These are phyloP conservation scores for Apiospora koreana DNA, from an alignment of 2,329 filamentous ascomycete species.

Conservation along the genomic window DNA sequence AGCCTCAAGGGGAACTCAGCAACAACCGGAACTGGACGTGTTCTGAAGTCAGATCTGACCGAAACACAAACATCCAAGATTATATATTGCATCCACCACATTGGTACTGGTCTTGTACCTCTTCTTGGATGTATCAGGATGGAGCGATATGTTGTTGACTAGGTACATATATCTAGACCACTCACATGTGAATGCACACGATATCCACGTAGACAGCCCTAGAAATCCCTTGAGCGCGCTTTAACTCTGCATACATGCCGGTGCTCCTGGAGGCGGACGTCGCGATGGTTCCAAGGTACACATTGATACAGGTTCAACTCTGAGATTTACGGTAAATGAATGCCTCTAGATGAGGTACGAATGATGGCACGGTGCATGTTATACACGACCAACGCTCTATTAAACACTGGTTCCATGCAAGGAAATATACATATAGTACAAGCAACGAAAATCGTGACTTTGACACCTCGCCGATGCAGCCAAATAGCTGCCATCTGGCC, in stretches of 20 bases:
- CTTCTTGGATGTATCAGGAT: not conserved
- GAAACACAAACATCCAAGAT: not conserved
- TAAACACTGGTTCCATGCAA: not conserved
- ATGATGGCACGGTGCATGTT: not conserved
- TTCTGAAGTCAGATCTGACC: not conserved
- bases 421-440: conserved; percentile 1
- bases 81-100: not conserved
- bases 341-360: not conserved
- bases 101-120: not conserved
- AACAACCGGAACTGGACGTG: not conserved
- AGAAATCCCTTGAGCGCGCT: not conserved
- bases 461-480: conserved; percentile 16
- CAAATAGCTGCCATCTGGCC: conserved; percentile 7
- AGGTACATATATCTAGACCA: too few relatives aligned
- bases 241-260: not conserved
- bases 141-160: not conserved
- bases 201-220: not conserved
- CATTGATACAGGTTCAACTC: not conserved
- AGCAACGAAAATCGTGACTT: not conserved
- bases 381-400: not conserved
- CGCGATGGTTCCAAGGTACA: not conserved
- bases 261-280: not conserved
- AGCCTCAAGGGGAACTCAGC: not conserved
- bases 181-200: not conserved
- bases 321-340: not conserved